Conservation (phyloP, 148 eudicot genomes). For the Nepenthes mirabilis region DNA sequence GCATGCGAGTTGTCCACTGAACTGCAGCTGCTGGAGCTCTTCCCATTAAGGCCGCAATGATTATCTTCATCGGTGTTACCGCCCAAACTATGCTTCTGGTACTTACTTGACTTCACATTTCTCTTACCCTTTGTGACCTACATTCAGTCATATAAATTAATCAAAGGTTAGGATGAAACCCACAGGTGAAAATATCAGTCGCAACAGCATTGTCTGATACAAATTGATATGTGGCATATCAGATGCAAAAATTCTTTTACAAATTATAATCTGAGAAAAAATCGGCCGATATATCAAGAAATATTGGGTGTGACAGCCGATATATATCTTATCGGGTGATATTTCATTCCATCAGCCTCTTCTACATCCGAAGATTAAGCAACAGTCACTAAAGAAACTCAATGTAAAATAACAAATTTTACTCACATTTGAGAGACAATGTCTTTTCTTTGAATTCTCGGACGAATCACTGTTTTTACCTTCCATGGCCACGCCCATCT, state of each 20-base stretch:
- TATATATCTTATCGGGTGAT: not conserved
- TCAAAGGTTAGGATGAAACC: not conserved
- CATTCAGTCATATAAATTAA: conserved; percentile 2
- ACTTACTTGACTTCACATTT: conserved; percentile 36
- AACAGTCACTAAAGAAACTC: not conserved
- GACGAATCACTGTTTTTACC: conserved; percentile 7
- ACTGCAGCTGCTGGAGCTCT: conserved; percentile 16
- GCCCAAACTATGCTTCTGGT: conserved; percentile 8
- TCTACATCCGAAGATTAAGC: not conserved
- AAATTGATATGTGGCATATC: not conserved
- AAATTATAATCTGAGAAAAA: too few species aligned
- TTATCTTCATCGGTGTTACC: conserved; percentile 15
- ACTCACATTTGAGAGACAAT: conserved; percentile 36
- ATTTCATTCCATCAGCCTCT: not conserved
- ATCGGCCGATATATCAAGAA: too few species aligned
- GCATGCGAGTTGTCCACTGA: conserved; percentile 39
- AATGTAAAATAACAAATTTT: not conserved
- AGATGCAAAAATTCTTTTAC: too few species aligned
- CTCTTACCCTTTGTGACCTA: conserved; percentile 42
- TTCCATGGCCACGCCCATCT: conserved; percentile 9
- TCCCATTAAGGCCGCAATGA: conserved; percentile 14
- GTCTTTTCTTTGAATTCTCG: conserved; percentile 33
- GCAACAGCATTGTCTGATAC: not conserved
- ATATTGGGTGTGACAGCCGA: too few species aligned
- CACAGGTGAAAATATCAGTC: not conserved